Evolutionary conservation across 2,329 filamentous ascomycete genomes (phyloP).

Genomic region (Colletotrichum sidae): DNA sequence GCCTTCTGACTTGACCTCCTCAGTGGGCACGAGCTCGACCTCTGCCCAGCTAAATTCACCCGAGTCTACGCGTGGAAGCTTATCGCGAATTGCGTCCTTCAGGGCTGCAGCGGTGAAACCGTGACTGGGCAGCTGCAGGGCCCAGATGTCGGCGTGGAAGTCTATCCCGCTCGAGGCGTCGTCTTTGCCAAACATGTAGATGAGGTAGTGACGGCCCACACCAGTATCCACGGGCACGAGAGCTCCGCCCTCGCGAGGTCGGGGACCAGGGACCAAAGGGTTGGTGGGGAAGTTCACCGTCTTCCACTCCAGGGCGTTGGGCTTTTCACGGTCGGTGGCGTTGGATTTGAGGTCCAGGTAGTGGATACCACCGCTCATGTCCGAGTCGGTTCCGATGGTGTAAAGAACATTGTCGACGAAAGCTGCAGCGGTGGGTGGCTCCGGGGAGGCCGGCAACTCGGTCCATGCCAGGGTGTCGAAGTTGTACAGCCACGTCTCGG

Average conservation of each 20-base stretch:
- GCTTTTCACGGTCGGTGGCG: slow-evolving; percentile 45
- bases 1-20: slow-evolving; percentile 55
- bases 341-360: slow-evolving; percentile 48
- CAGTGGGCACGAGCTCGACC: slow-evolving; percentile 57
- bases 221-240: slow-evolving; percentile 61
- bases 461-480: slow-evolving; percentile 61
- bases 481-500: slow-evolving; percentile 65
- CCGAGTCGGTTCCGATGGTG: slow-evolving; percentile 52
- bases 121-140: slow-evolving; percentile 62
- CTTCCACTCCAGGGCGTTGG: slow-evolving; percentile 48
- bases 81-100: slow-evolving; percentile 61
- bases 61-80: slow-evolving; percentile 56
- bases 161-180: slow-evolving; percentile 41
- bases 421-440: slow-evolving; percentile 52
- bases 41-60: slow-evolving; percentile 62
- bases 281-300: slow-evolving; percentile 51
- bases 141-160: slow-evolving; percentile 60
- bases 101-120: slow-evolving; percentile 57
- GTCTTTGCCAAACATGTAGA: slow-evolving; percentile 59
- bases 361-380: slow-evolving; percentile 49
- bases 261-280: slow-evolving; percentile 53
- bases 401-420: slow-evolving; percentile 59
- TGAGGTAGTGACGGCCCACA: slow-evolving; percentile 62
- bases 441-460: slow-evolving; percentile 57
- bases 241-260: slow-evolving; percentile 54